Base-by-base conservation (phyloP, 208 protist species). In the Wallacemonas sp. region DNA sequence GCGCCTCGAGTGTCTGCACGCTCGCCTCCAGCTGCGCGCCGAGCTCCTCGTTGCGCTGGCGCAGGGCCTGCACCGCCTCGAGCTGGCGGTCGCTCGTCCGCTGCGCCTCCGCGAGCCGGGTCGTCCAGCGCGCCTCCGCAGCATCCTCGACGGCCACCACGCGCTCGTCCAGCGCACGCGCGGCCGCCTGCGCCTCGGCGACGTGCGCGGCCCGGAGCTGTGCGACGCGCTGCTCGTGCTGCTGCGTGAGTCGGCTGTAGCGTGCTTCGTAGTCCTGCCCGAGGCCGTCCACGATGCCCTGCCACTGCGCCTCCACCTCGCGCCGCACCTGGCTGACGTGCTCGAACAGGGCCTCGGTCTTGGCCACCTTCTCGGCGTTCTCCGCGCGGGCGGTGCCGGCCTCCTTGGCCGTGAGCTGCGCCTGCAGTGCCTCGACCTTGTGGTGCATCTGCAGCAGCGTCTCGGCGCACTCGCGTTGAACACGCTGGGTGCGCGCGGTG, bases 291-390 rank as follows among this genome's bases (percentile, higher is more conserved):
- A 87, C 36, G 14, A 64, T 61, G 3, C 22, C 4, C 20, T 76
- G 71, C 81, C 79, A 87, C 28, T 68, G 54, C 16, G 42, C 38
- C 33, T 81, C 77, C 25, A 68, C 50, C 25, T 72, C 74, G 46
- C 32, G 64, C 1, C 32, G 23, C 32, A 39, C 70, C 65, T 65
- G 54, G 12, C 39, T 67, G 20, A 16, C 42, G 18, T 54, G 65
- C 72, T 61, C 70, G 52, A 45, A 66, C 25, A 33, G 48, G 57
- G 7, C 26, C 57, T 5, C 31, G 45, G 32, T 57, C 32, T 32
- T 42, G 5, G 39, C 54, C 23, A 84, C 54, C 18, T 74, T 61
- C 22, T 67, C 57, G 1, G 63, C 38, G 31, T 79, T 57, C 12
- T 36, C 42, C 18, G 52, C 69, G 28, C 73, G 2, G 32, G 55